Conservation (phyloP, 805 yeast species). For the Ascoidea asiatica region DNA sequence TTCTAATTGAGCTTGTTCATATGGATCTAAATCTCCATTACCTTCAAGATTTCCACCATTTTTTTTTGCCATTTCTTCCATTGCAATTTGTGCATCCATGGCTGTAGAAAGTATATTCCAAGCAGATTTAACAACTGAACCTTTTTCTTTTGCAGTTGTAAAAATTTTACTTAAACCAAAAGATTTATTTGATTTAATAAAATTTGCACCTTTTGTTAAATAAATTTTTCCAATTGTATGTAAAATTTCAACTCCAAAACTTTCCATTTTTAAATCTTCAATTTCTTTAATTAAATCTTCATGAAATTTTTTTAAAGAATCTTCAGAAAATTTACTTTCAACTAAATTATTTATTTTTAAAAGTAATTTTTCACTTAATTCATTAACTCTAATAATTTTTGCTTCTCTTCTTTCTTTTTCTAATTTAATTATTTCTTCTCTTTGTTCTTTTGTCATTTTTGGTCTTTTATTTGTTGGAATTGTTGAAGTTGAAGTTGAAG, state of each 20-base stretch:
- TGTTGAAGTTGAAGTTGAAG: conserved; percentile 2
- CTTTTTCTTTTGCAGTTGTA: conserved; percentile 72
- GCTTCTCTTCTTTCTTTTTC: conserved; percentile 42
- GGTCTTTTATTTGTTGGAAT: conserved; percentile 11
- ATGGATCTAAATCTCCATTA: conserved; percentile 37
- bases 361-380: conserved; percentile 34
- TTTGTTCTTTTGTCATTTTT: conserved; percentile 23
- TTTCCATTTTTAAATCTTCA: conserved; percentile 81
- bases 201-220: conserved; percentile 59
- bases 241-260: conserved; percentile 83
- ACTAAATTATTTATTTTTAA: conserved; percentile 30
- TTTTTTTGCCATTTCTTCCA: conserved; percentile 62
- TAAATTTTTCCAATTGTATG: conserved; percentile 77
- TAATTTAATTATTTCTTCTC: conserved; percentile 36
- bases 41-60: conserved; percentile 41
- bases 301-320: conserved; percentile 35
- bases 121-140: conserved; percentile 71
- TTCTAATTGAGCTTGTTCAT: conserved; percentile 65
- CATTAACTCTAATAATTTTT: conserved; percentile 33
- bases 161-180: conserved; percentile 80
- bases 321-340: conserved; percentile 28
- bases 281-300: conserved; percentile 44
- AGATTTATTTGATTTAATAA: conserved; percentile 61
- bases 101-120: conserved; percentile 75
- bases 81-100: conserved; percentile 70